Evolutionary conservation across 2,329 filamentous ascomycete species (phyloP).

Genomic region (Cyphellophora europaea): DNA sequence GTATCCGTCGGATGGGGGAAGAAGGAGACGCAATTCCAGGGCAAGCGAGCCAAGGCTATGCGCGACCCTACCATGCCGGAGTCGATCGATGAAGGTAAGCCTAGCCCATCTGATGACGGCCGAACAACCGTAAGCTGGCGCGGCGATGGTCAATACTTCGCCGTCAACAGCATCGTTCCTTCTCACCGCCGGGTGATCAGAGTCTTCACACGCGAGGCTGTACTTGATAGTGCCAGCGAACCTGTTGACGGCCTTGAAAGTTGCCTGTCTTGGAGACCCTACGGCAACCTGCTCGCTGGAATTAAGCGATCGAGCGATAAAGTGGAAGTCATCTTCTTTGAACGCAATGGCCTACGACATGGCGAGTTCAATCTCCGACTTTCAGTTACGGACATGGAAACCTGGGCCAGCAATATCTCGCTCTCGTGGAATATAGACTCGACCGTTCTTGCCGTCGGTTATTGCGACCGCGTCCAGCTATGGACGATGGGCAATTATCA

Average conservation of each 20-base stretch:
- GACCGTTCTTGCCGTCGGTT: slow-evolving; percentile 73
- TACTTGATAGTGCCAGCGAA: slow-evolving; percentile 87
- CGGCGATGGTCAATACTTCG: slow-evolving; percentile 85
- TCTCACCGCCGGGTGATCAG: slow-evolving; percentile 68
- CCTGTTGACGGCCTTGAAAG: slow-evolving; percentile 87
- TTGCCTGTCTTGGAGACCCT: slow-evolving; percentile 80
- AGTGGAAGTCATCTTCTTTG: slow-evolving; percentile 88
- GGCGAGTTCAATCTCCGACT: slow-evolving; percentile 79
- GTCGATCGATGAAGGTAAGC: slow-evolving; percentile 71
- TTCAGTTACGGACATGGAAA: slow-evolving; percentile 47
- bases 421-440: slow-evolving; percentile 90
- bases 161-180: slow-evolving; percentile 69
- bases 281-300: slow-evolving; percentile 82
- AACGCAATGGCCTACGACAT: slow-evolving; percentile 93
- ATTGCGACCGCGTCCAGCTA: slow-evolving; percentile 68
- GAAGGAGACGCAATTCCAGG: slow-evolving; percentile 95
- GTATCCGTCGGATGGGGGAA: slow-evolving; percentile 98
- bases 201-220: slow-evolving; percentile 82
- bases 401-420: slow-evolving; percentile 49
- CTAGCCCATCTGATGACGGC: slow-evolving; percentile 66
- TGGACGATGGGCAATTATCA: slow-evolving; percentile 98
- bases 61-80: slow-evolving; percentile 93
- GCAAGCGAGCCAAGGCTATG: slow-evolving; percentile 74
- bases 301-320: slow-evolving; percentile 56
- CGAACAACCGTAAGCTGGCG: slow-evolving; percentile 76